Base-by-base conservation (phyloP, 495 filamentous ascomycete species). In the Friedmanniomyces endolithicus region DNA sequence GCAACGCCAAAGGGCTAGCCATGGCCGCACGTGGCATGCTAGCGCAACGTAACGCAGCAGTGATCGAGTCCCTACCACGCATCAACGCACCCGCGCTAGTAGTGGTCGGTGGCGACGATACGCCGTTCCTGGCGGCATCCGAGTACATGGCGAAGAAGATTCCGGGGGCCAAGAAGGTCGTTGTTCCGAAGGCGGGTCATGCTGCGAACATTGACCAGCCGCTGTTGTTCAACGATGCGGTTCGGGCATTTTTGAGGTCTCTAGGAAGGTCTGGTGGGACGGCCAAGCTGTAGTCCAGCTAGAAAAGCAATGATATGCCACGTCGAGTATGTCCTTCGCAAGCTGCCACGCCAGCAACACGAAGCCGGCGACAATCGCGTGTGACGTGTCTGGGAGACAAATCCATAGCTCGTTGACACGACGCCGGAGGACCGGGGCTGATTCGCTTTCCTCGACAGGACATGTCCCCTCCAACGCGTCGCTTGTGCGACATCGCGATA, bases 101-200 rank as follows among this genome's bases (percentile, higher is more conserved):
- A 1, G 52, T 63, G 14, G 60, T 63, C 4, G 60, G 60, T 23
- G 57, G 17, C 11, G 48, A 63, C 12, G 60, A 63, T 43, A 63
- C 11, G 24, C 58, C 39, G 2, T 63, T 63, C 25, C 49, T 63
- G 29, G 34, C 37, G 2, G 60, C 56, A 1, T 55, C 57, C 9
- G 60, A 63, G 31, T 63, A 63, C 43, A 63, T 63, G 60, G 48
- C 16, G 39, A 59, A 56, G 57, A 59, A 48, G 48, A 63, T 63
- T 20, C 60, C 60, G 4, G 60, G 56, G 2, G 53, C 51, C n/a
- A 56, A 48, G 52, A 60, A 55, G 41, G 48, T 57, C 17, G 57
- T 56, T 11, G 52, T 63, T 2, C 51, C 57, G 11, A 25, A 57
- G 33, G 60, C 60, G 22, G 60, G 60, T 8, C 60, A 63, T 56